Evolutionary conservation across 345 rosid genomes (phyloP).

Genomic region (Moricandia arvensis): DNA sequence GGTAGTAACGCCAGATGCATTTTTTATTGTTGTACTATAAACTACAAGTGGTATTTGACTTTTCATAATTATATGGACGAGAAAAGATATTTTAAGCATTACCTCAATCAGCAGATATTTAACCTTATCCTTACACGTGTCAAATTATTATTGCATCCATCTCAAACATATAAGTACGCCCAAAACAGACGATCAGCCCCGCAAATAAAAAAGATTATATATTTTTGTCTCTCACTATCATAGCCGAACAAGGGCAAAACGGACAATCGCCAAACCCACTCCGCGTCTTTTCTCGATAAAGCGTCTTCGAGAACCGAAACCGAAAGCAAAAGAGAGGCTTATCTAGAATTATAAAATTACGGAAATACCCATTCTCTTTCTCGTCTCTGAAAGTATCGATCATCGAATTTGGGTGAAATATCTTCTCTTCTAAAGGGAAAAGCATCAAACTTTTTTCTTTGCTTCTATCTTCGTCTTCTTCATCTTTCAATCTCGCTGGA

Average conservation of each 20-base stretch:
- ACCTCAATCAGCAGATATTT: slow-evolving; percentile 15
- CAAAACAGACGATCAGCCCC: slow-evolving; percentile 4
- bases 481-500: slow-evolving; percentile 19
- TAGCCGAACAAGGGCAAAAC: slow-evolving; percentile 27
- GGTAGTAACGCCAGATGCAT: not conserved
- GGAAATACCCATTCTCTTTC: not conserved
- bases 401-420: slow-evolving; percentile 27
- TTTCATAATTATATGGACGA: slow-evolving; percentile 1
- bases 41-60: slow-evolving; percentile 13
- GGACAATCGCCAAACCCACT: slow-evolving; percentile 5
- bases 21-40: not conserved
- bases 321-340: slow-evolving; percentile 11
- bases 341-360: not conserved
- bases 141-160: not conserved
- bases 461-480: not conserved
- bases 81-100: not conserved
- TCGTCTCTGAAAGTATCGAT: slow-evolving; percentile 8
- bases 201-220: not conserved
- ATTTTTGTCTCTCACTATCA: slow-evolving; percentile 6
- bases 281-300: slow-evolving; percentile 29
- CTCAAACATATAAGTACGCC: not conserved
- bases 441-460: not conserved
- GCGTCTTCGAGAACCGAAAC: slow-evolving; percentile 23
- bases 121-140: slow-evolving; percentile 26
- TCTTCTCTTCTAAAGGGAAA: slow-evolving; percentile 9